Base-by-base conservation (phyloP, 2,329 filamentous ascomycete genomes). In the Dendrostoma leiphaemia region DNA sequence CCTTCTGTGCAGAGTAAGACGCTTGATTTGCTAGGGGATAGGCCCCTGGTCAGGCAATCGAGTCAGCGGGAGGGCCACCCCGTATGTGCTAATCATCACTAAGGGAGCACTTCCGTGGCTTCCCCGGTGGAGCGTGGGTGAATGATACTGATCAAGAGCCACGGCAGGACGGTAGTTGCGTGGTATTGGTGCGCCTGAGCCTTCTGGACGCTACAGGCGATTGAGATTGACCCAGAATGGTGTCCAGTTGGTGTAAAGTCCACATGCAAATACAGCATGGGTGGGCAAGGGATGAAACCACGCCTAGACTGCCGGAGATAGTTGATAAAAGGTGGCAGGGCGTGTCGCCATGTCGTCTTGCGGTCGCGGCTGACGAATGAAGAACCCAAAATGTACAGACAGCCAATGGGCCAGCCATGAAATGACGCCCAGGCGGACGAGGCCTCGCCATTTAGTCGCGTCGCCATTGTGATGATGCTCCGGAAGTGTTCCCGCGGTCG, bases 161-260 rank as follows among this genome's bases (percentile, higher is more conserved):
- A 53, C 38, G 43, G 51, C 26, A 44, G 34, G 45, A 34, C 47
- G 28, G 29, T 31, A 15, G 32, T n/a, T n/a, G n/a, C n/a, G 32
- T 34, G 40, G 28, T 29, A 54, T 54, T 54, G 44, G 51, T 49
- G 51, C 45, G 37, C 45, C 51, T 49, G 45, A 38, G 46, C 45
- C 45, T 45, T 45, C 44, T 19, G 21, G 35, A 19, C 35, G n/a
- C 35, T 31, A 31, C 29, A n/a, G n/a, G n/a, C n/a, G n/a, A n/a
- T n/a, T n/a, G n/a, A n/a, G n/a, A n/a, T n/a, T n/a, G n/a, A n/a
- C n/a, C n/a, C n/a, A n/a, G n/a, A n/a, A n/a, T n/a, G n/a, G n/a
- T n/a, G n/a, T n/a, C n/a, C n/a, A n/a, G n/a, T n/a, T n/a, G n/a
- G n/a, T n/a, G n/a, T n/a, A n/a, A n/a, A n/a, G n/a, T n/a, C n/a